These are phyloP conservation scores for Cicer pinnatifidum DNA, from an alignment of 306 rosid genomes.

Conservation along the genomic window DNA sequence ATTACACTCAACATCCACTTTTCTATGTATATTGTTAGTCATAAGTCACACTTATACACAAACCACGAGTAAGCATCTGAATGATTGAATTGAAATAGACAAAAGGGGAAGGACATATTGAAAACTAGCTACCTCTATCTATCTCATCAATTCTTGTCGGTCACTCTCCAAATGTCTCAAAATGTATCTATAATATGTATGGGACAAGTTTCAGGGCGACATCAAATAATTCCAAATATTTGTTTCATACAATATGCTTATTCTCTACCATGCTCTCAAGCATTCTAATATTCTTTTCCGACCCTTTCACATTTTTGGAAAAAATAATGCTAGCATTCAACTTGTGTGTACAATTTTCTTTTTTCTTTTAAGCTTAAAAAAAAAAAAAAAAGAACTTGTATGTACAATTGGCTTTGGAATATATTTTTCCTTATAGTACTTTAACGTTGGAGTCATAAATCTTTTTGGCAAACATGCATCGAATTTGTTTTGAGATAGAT, in stretches of 20 bases:
- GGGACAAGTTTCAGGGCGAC: constrained; percentile 41
- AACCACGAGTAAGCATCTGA: background rate
- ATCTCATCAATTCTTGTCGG: constrained; percentile 42
- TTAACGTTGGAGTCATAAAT: constrained; percentile 30
- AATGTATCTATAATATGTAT: background rate
- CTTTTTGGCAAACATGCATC: background rate
- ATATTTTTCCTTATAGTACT: constrained; percentile 7
- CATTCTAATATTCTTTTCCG: constrained; percentile 13
- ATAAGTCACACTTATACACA: no score
- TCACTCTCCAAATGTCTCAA: constrained; percentile 31
- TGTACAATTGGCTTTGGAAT: constrained; percentile 13
- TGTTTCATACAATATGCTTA: constrained; percentile 26
- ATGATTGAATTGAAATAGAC: constrained; percentile 43
- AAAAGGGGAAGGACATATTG: constrained; percentile 47
- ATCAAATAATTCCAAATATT: constrained; percentile 24
- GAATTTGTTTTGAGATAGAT: background rate
- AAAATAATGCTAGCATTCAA: no score
- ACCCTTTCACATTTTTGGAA: constrained; percentile 34
- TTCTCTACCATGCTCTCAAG: constrained; percentile 14
- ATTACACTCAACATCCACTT: no score
- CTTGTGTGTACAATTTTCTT: no score
- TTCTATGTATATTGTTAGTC: no score
- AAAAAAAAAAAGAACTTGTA: no score
- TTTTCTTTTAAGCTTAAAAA: no score
- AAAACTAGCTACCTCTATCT: constrained; percentile 22